Evolutionary conservation across 208 protist species (phyloP), one percentile per base, ranked within the genome.

Genomic region (Wallacemonas sp.): DNA sequence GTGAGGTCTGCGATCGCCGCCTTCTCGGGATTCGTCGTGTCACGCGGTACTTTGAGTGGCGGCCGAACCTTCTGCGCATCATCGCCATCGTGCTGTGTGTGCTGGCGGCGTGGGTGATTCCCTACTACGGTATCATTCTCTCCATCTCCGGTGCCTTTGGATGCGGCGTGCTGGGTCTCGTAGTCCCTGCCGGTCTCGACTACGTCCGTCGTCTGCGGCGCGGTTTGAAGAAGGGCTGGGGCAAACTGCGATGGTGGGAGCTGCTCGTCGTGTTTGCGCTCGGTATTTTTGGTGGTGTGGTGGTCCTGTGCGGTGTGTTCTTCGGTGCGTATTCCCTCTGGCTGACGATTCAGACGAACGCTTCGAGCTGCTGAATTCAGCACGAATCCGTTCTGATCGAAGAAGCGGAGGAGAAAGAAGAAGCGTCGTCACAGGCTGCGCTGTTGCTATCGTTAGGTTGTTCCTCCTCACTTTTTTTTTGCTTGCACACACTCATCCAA

Each of bases 71-170:
- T 26, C 55, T 82, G 54, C 80, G 80, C 30, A 62, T 82, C 33
- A n/a, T 34, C 39, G 61, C 62, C 24, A 64, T 86, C 29, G 43
- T 72, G 17, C 29, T 70, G 21, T 75, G 72, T 36, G 72, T 68
- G 33, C 70, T 77, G 12, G 75, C 67, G 0, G 71, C 80, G 64
- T 82, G 74, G 39, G 69, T 80, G 26, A 65, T 82, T 26, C 80
- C 80, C 2, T 86, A 82, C 56, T 82, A 86, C 52, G 80, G 80
- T 72, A 74, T 86, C 46, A 63, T 82, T 52, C 39, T 86, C 27
- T 78, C 80, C 66, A 86, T 82, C 48, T 76, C 70, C 14, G 80
- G 80, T 49, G 70, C 72, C 14, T 60, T 86, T 33, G 80, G 76
- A 30, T 86, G 76, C 39, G 76, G 80, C 38, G 79, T 81, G 44